phyloP scores from a whole-genome alignment of 495 filamentous ascomycete species.

The Staphylotrichum tortipilum region DNA sequence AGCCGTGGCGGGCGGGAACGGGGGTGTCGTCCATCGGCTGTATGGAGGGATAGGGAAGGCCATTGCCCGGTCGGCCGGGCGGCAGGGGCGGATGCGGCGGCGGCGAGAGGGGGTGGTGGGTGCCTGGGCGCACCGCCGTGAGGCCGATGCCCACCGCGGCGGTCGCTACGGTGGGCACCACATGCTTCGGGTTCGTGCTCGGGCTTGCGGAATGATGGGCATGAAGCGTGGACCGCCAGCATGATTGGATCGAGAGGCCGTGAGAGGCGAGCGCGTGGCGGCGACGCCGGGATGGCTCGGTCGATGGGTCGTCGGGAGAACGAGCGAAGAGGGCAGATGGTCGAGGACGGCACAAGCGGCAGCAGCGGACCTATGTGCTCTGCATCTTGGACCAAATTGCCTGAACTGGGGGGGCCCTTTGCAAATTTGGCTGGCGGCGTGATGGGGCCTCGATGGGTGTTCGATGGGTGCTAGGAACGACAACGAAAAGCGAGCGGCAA shows the following conservation, averaged over 20 bases:
- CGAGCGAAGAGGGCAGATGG: background rate
- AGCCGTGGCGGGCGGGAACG: background rate
- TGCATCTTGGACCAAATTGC: constrained; percentile 10
- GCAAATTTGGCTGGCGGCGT: background rate
- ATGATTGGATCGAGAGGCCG: constrained; percentile 7
- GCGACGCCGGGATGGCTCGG: constrained; percentile 3
- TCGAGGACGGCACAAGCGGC: constrained; percentile 2
- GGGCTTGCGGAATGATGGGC: background rate
- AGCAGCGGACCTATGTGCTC: constrained; percentile 12
- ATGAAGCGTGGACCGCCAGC: constrained; percentile 7
- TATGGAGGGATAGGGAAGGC: too few relatives aligned
- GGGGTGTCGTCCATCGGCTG: background rate
- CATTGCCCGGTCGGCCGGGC: too few relatives aligned
- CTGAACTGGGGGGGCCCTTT: background rate
- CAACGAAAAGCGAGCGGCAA: background rate
- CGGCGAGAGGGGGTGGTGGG: background rate
- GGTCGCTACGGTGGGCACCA: background rate
- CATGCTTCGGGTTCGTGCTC: constrained; percentile 1
- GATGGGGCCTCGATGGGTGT: background rate
- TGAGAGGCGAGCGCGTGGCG: background rate
- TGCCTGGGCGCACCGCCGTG: background rate
- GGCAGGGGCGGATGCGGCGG: background rate
- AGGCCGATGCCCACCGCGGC: background rate
- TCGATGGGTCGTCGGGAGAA: background rate
- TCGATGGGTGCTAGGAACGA: too few relatives aligned